Base-by-base conservation (phyloP, 1,284 basidiomycete species). In the Naganishia sp. region DNA sequence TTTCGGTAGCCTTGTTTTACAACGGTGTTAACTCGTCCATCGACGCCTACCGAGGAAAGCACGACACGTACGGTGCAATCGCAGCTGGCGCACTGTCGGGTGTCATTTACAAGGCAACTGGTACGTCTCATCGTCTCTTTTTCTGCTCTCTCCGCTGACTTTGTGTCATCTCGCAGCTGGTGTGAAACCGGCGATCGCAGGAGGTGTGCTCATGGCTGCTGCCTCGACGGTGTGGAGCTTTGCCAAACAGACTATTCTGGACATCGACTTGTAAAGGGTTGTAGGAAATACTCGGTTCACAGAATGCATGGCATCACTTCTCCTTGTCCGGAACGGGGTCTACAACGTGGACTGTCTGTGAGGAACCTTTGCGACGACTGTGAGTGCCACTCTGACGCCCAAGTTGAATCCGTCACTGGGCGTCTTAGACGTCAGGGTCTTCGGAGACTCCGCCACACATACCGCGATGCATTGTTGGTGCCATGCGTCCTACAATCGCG, bases 21-120 rank as follows among this genome's bases (percentile, higher is more conserved):
- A 99, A 99, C 81, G 87, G 89, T 70, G 86, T 95, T 80, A 98
- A 98, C 83, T 96, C 95, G 66, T 86, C 89, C 64, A 90, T 99
- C 74, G 96, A 98, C 81, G 83, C 85, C 64, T 82, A 88, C 73
- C 87, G 96, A 74, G 93, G 94, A 70, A 87, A 90, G 80, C 95
- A 99, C 80, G 96, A 99, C 79, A 87, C 87, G 59, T 84, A 86
- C 71, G 94, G 94, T 72, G 92, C 91, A 72, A 91, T 99, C 86
- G 86, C 86, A 48, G 94, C 96, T 60, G 96, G 94, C 46, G 94
- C 86, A 43, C 74, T 96, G 71, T 94, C 92, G 65, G 96, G 96
- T 71, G 90, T 87, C 45, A 79, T 98, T 65, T 99, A 88, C 86
- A 97, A 94, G 81, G 91, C 89, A 67, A 96, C 94, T 72, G 90